Evolutionary conservation across 495 filamentous ascomycete genomes (phyloP).

Genomic region (Schizothecium vesticola): DNA sequence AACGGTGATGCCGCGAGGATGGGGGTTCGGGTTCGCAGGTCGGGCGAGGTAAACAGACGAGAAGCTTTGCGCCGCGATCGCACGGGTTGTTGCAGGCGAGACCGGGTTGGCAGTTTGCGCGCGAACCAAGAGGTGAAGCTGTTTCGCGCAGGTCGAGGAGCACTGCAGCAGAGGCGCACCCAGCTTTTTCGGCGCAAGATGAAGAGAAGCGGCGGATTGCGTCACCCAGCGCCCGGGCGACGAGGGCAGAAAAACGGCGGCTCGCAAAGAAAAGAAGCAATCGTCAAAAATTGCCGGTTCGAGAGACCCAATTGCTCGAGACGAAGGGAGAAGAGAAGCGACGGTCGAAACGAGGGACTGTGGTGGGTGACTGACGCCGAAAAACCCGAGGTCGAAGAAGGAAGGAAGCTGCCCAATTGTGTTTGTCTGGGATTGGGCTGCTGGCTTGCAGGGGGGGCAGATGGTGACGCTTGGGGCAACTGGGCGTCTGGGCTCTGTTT

Average conservation of each 20-base stretch:
- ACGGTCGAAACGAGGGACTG: neutral
- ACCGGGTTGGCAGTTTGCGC: neutral
- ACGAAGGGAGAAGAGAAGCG: neutral
- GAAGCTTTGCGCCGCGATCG: slow-evolving; percentile 6
- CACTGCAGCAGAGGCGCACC: neutral
- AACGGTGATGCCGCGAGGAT: neutral
- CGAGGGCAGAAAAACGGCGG: neutral
- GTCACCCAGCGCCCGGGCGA: neutral
- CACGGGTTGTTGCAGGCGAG: slow-evolving; percentile 14
- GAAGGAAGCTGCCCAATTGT: neutral
- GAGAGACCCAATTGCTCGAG: neutral
- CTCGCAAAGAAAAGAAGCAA: neutral
- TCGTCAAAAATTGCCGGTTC: neutral
- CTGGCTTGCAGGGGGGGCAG: neutral
- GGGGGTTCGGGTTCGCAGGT: neutral
- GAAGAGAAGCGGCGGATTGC: neutral
- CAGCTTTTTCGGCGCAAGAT: neutral
- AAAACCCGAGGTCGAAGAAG: neutral
- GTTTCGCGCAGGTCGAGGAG: slow-evolving; percentile 1
- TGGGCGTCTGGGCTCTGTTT: neutral
- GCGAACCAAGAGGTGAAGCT: neutral
- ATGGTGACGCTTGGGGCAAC: neutral
- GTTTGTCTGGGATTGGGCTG: neutral
- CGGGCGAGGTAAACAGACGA: slow-evolving; percentile 10
- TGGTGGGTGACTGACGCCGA: neutral